phyloP scores from a whole-genome alignment of 345 rosid genomes.

The Eucalyptus pauciflora region DNA sequence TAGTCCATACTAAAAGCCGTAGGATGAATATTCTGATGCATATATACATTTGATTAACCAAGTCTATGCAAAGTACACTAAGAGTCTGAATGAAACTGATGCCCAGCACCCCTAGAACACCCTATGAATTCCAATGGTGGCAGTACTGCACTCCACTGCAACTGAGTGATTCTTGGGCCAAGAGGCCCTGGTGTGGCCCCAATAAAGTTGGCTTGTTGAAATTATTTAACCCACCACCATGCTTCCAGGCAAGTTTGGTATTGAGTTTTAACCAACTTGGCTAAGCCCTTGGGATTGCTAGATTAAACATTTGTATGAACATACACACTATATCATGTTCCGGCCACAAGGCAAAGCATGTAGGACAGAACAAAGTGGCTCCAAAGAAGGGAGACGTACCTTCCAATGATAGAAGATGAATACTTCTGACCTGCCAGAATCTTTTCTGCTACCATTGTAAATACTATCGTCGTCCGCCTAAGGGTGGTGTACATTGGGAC shows the following conservation, averaged over 20 bases:
- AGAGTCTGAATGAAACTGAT: neutral
- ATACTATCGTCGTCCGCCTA: constrained; percentile 88
- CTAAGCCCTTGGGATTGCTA: neutral
- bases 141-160: neutral
- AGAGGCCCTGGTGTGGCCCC: neutral
- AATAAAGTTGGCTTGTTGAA: neutral
- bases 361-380: neutral
- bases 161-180: neutral
- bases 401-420: constrained; percentile 62
- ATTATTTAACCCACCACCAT: neutral
- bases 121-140: neutral
- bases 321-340: neutral
- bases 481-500: constrained; percentile 99
- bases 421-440: constrained; percentile 75
- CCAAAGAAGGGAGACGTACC: constrained; percentile 11
- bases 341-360: neutral
- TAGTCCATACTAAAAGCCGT: neutral
- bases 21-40: neutral
- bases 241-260: neutral
- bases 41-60: neutral
- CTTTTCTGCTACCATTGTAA: constrained; percentile 88
- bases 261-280: neutral
- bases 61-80: neutral
- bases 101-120: neutral
- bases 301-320: neutral